A percentile compares a stretch with the other conserved stretches of the same genome.
Conservation (phyloP, 2,329 filamentous ascomycete species). For the Sphaerulina vaccinii region DNA sequence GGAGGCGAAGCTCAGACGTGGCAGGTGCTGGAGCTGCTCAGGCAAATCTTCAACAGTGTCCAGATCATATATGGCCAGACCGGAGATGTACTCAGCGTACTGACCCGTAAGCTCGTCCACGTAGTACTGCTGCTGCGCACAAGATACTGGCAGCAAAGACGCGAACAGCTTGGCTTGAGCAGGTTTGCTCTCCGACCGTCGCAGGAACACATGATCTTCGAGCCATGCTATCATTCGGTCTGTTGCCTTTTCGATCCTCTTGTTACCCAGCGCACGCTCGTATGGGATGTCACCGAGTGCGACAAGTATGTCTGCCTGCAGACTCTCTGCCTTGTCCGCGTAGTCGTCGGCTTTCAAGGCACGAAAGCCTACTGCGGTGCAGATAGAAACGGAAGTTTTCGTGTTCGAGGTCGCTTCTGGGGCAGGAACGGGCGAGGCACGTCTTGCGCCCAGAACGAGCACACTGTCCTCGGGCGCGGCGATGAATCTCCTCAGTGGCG, state of each 20-base stretch:
- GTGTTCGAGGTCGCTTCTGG: constrained; percentile 56
- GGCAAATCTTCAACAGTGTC: constrained; percentile 68
- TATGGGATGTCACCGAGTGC: constrained; percentile 72
- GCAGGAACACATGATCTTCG: constrained; percentile 58
- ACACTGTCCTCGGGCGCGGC: constrained; percentile 64
- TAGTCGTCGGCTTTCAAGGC: constrained; percentile 69
- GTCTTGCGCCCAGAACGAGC: constrained; percentile 73
- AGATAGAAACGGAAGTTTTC: constrained; percentile 68
- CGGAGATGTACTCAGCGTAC: constrained; percentile 57
- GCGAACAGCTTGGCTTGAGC: constrained; percentile 57
- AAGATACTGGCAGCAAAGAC: constrained; percentile 70
- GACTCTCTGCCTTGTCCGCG: constrained; percentile 58
- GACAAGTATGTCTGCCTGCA: constrained; percentile 78
- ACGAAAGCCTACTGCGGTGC: constrained; percentile 84
- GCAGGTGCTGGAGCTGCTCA: constrained; percentile 59
- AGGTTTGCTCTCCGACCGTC: constrained; percentile 4
- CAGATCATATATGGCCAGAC: constrained; percentile 76
- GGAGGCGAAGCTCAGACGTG: constrained; percentile 71
- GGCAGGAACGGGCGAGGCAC: constrained; percentile 71
- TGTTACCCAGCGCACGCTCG: constrained; percentile 50
- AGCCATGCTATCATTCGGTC: constrained; percentile 84
- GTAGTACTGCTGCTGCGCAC: constrained; percentile 76
- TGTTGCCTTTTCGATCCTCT: constrained; percentile 77
- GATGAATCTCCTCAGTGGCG: constrained; percentile 73
- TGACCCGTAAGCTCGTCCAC: constrained; percentile 70